These are phyloP conservation scores for Trifolium repens DNA, from an alignment of 306 rosid genomes.

Conservation along the genomic window DNA sequence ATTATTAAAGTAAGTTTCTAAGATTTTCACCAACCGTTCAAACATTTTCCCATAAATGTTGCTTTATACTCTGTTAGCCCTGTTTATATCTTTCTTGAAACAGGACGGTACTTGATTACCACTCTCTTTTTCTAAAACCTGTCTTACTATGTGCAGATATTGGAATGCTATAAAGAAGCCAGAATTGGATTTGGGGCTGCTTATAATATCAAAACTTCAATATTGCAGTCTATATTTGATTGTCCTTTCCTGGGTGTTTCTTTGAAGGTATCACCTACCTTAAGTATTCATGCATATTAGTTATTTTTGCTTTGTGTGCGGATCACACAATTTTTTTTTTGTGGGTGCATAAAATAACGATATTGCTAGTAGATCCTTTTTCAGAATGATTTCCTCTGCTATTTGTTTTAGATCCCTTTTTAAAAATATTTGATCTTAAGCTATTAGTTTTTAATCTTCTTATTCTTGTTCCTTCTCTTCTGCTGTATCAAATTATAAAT, in stretches of 20 bases:
- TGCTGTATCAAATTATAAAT: conserved; percentile 5
- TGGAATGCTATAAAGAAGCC: conserved; percentile 75
- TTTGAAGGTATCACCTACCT: conserved; percentile 67
- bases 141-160: conserved; percentile 60
- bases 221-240: conserved; percentile 71
- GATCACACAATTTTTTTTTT: conserved; percentile 7
- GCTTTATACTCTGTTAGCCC: conserved; percentile 21
- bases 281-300: conserved; percentile 23
- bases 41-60: conserved; percentile 17
- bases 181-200: conserved; percentile 94
- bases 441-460: conserved; percentile 29
- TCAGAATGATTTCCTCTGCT: conserved; percentile 17
- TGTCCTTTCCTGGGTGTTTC: conserved; percentile 81
- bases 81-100: conserved; percentile 33
- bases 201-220: conserved; percentile 69
- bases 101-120: conserved; percentile 25
- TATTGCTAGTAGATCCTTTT: conserved; percentile 22
- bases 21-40: conserved; percentile 23
- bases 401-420: conserved; percentile 33
- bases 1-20: conserved; percentile 63
- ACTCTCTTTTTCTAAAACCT: conserved; percentile 39
- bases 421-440: conserved; percentile 21
- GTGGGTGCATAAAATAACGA: neutral
- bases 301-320: conserved; percentile 34
- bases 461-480: conserved; percentile 31